A percentile compares a stretch with the other conserved stretches of the same genome.
phyloP scores from a whole-genome alignment of 176 grass and related monocot species.

The Guadua angustifolia region DNA sequence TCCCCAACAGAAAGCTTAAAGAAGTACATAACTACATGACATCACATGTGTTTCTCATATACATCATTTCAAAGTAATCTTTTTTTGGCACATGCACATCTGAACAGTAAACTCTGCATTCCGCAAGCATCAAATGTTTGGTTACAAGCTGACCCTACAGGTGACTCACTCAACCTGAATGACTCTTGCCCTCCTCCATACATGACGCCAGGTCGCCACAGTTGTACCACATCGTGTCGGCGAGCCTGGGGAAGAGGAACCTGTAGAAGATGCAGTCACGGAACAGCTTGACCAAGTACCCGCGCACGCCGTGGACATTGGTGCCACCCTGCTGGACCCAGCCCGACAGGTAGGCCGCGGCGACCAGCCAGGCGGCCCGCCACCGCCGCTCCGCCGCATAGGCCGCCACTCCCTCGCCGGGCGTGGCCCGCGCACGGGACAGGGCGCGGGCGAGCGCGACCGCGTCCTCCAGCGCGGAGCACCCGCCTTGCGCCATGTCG shows the following conservation, averaged over 20 bases:
- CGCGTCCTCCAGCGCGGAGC: slow-evolving; percentile 62
- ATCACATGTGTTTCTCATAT: slow-evolving; percentile 2
- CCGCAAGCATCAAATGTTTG: background rate
- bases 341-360: background rate
- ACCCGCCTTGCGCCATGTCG: slow-evolving; percentile 61
- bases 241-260: slow-evolving; percentile 53
- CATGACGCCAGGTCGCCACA: slow-evolving; percentile 45
- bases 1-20: slow-evolving; percentile 28
- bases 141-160: too few species aligned
- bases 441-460: slow-evolving; percentile 45
- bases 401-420: slow-evolving; percentile 16
- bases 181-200: background rate
- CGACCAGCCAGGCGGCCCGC: slow-evolving; percentile 52
- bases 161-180: background rate
- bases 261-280: slow-evolving; percentile 57
- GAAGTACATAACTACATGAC: slow-evolving; percentile 1
- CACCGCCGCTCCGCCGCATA: slow-evolving; percentile 38
- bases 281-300: slow-evolving; percentile 38
- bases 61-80: background rate
- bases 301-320: slow-evolving; percentile 29
- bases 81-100: background rate
- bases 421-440: background rate
- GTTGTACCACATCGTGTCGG: slow-evolving; percentile 48
- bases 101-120: background rate
- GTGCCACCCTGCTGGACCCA: slow-evolving; percentile 59